phyloP scores from a whole-genome alignment of 148 eudicot genomes.

The Gaultheria prostrata region DNA sequence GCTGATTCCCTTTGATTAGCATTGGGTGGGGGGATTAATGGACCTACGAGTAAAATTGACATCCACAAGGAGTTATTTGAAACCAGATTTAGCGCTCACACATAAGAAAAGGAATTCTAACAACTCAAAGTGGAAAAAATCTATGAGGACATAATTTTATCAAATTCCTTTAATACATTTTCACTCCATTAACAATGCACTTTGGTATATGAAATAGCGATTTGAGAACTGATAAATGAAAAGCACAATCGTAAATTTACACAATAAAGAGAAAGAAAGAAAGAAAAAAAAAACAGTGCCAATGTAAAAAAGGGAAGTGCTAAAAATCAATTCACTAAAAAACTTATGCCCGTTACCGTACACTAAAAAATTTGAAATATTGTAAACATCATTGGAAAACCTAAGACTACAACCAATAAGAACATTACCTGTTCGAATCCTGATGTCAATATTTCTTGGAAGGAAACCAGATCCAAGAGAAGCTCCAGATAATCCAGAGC shows the following conservation, averaged over 20 bases:
- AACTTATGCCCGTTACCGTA: neutral
- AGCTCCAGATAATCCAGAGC: constrained; percentile 33
- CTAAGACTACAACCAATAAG: neutral
- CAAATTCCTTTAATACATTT: neutral
- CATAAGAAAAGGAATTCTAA: neutral
- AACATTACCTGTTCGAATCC: constrained; percentile 46
- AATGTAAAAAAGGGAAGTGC: neutral
- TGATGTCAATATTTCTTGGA: constrained; percentile 56
- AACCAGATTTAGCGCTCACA: neutral
- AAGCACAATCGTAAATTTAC: neutral
- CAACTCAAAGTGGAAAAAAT: neutral
- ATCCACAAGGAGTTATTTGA: neutral
- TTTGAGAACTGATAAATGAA: neutral
- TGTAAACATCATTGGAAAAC: neutral
- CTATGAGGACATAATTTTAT: too few relatives aligned
- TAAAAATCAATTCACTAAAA: neutral
- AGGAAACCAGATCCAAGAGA: constrained; percentile 41
- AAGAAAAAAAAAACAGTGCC: neutral
- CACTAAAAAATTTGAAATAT: neutral
- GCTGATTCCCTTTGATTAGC: constrained; percentile 31
- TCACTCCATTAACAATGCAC: neutral
- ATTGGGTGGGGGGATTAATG: constrained; percentile 25
- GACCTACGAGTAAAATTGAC: constrained; percentile 25
- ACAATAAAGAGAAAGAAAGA: neutral
- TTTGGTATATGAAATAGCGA: neutral